Evolutionary conservation across 768 basidiomycete genomes (phyloP).

Genomic region (Boletus sensibilis): DNA sequence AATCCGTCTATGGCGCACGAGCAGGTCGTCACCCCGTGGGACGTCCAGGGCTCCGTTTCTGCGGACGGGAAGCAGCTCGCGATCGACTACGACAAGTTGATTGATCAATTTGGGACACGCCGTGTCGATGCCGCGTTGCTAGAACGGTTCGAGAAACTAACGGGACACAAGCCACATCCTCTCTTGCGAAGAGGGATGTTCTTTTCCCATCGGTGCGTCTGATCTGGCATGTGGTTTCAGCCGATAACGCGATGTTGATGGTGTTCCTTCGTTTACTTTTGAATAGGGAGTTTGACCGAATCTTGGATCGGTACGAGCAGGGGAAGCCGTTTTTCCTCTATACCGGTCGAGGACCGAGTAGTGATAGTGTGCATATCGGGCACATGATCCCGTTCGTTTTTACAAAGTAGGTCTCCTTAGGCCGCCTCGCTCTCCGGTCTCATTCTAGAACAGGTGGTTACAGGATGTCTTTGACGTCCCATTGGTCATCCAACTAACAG

Average conservation of each 20-base stretch:
- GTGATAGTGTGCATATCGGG: conserved; percentile 95
- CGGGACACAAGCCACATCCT: conserved; percentile 84
- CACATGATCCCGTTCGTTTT: conserved; percentile 98
- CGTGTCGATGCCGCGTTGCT: conserved; percentile 73
- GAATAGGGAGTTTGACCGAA: conserved; percentile 84
- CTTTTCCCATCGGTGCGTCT: conserved; percentile 90
- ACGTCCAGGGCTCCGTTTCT: conserved; percentile 89
- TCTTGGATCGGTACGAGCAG: conserved; percentile 93
- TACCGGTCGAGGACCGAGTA: conserved; percentile 95
- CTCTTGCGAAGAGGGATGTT: conserved; percentile 91
- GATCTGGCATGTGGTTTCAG: neutral
- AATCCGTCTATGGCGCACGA: conserved; percentile 38
- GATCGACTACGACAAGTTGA: conserved; percentile 96
- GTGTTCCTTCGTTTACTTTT: neutral
- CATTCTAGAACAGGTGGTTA: conserved; percentile 66
- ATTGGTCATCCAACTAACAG: conserved; percentile 92
- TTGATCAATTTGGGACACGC: conserved; percentile 91
- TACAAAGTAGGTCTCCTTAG: conserved; percentile 69
- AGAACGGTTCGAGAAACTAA: conserved; percentile 86
- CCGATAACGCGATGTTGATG: neutral
- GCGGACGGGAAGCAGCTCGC: conserved; percentile 86
- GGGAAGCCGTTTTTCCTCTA: conserved; percentile 98
- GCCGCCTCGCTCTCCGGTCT: neutral
- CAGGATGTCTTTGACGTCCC: conserved; percentile 96
- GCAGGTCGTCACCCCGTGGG: conserved; percentile 96